phyloP scores from a whole-genome alignment of 257 asterid species.

The Ilex aquifolium region DNA sequence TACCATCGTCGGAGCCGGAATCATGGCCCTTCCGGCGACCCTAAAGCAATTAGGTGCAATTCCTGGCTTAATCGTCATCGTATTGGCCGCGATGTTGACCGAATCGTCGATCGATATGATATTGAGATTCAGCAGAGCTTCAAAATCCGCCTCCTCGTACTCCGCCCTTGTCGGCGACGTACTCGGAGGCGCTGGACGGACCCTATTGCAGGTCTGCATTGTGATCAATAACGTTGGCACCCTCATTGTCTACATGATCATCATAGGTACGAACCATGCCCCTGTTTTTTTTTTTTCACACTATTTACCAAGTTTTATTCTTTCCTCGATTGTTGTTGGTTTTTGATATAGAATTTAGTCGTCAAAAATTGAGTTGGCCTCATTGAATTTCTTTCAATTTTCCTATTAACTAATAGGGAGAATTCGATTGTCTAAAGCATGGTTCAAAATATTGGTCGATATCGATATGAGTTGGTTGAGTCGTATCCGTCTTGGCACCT shows the following conservation, averaged over 20 bases:
- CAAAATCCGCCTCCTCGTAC: conserved; percentile 55
- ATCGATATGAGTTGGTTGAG: too few species aligned
- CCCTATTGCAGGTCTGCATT: conserved; percentile 57
- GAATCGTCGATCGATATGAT: conserved; percentile 72
- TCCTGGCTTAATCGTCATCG: conserved; percentile 58
- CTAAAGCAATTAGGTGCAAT: conserved; percentile 67
- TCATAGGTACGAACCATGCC: conserved; percentile 43
- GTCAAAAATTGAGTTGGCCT: too few species aligned
- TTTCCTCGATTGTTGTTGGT: too few species aligned
- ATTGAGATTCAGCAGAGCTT: conserved; percentile 59
- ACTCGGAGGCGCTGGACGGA: conserved; percentile 57
- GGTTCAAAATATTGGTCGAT: too few species aligned
- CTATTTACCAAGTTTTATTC: too few species aligned
- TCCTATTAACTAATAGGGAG: too few species aligned
- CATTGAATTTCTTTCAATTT: too few species aligned
- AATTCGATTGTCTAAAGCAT: too few species aligned
- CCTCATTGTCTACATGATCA: conserved; percentile 83
- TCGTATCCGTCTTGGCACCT: too few species aligned
- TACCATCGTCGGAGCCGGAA: conserved; percentile 84
- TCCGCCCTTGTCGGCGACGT: conserved; percentile 65
- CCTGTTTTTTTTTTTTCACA: not conserved
- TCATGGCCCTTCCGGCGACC: conserved; percentile 87
- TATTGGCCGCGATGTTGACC: conserved; percentile 64
- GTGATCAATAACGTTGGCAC: conserved; percentile 67
- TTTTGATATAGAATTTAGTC: too few species aligned